Base-by-base conservation (phyloP, 2,329 filamentous ascomycete species). In the Aspergillus tamarii region DNA sequence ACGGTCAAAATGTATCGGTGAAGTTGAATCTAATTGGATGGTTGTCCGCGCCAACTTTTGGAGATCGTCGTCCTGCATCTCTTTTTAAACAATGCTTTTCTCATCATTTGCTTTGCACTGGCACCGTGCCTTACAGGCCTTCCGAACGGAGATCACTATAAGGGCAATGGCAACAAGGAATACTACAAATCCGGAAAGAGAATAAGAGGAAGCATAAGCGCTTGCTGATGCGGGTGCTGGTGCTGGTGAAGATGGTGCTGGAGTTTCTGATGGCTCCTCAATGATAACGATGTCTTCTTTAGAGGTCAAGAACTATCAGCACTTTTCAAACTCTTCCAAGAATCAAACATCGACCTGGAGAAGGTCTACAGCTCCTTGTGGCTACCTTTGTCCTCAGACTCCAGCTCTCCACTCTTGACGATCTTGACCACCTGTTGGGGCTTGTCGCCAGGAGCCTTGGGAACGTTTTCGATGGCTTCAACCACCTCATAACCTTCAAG, bases 401-500 rank as follows among this genome's bases (percentile, higher is more conserved):
- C 82, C 64, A 90, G 78, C 80, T 89, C 87, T 71, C 88, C 88
- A 74, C 86, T 87, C 82, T 90, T 89, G 64, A 79, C 84, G 65
- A 91, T 88, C 79, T 86, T 90, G 75, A 91, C 83, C 5, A 83
- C 77, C 77, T 85, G 80, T 61, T 70, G 70, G 45, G 88, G 88
- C 78, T 84, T 87, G 79, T 89, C 87, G 64, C 82, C 81, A 26
- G 77, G 67, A 60, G 76, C 82, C 78, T 89, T 89, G 60, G 83
- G 78, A 11, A 87, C 82, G 70, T 88, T 87, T 79, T 90, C 85
- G 68, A 91, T 87, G 48, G 41, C 43, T 67, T 88, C 85, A 45
- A 90, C 86, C 59, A 90, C 74, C 9, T 90, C 87, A 76, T 88
- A 88, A 69, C 88, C 88, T 75, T 89, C 87, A 59, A 91, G 83